Evolutionary conservation across 2,329 filamentous ascomycete species (phyloP).

Genomic region (Emericellopsis cladophorae): DNA sequence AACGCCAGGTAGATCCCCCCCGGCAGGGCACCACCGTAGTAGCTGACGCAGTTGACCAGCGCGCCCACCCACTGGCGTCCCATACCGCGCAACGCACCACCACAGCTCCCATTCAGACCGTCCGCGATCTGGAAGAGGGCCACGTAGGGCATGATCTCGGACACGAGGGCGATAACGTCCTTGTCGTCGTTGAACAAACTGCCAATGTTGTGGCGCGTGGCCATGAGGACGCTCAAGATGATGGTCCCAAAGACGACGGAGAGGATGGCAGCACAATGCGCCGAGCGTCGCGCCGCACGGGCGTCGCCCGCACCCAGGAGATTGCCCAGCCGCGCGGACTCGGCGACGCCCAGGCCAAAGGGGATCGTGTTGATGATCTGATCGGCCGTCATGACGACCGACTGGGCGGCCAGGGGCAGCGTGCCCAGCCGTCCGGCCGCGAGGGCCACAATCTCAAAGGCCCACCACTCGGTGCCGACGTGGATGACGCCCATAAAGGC

Average conservation of each 20-base stretch:
- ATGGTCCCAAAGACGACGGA: conserved; percentile 55
- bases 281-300: conserved; percentile 54
- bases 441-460: conserved; percentile 80
- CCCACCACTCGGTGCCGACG: conserved; percentile 90
- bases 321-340: conserved; percentile 67
- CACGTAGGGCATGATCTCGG: conserved; percentile 71
- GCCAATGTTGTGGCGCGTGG: conserved; percentile 59
- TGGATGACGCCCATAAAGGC: conserved; percentile 68
- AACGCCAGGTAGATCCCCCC: conserved; percentile 78
- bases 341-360: conserved; percentile 75
- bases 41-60: conserved; percentile 67
- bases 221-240: conserved; percentile 58
- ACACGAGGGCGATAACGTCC: conserved; percentile 58
- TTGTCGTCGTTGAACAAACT: conserved; percentile 72
- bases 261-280: conserved; percentile 63
- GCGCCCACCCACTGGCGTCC: conserved; percentile 78
- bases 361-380: conserved; percentile 78
- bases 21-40: conserved; percentile 72
- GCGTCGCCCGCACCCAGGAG: conserved; percentile 58
- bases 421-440: conserved; percentile 72
- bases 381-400: conserved; percentile 81
- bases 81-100: conserved; percentile 71
- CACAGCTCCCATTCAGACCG: conserved; percentile 74
- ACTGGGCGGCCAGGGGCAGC: conserved; percentile 68
- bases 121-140: conserved; percentile 86